phyloP scores from a whole-genome alignment of 2,329 filamentous ascomycete species.

The Fusarium guadeloupense region DNA sequence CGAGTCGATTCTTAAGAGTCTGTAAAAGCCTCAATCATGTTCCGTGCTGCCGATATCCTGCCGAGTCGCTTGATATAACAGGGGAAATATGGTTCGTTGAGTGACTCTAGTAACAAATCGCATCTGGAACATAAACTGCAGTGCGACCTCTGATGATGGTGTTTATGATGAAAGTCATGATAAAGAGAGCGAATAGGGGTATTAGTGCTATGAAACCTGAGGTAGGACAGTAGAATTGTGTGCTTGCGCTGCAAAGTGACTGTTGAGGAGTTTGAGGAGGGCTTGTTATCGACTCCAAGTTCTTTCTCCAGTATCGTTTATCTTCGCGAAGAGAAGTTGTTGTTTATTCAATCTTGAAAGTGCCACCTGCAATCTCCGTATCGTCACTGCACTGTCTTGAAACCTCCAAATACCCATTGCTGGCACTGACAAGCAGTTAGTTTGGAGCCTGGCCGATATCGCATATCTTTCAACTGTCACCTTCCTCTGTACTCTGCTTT shows the following conservation, averaged over 20 bases:
- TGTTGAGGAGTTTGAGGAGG: not conserved
- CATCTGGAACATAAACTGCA: constrained; percentile 33
- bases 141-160: constrained; percentile 26
- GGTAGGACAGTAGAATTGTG: constrained; percentile 32
- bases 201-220: constrained; percentile 7
- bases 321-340: not conserved
- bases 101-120: constrained; percentile 8
- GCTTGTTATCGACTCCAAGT: not conserved
- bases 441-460: not conserved
- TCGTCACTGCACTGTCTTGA: no score
- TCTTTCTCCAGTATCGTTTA: not conserved
- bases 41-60: not conserved
- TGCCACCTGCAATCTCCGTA: not conserved
- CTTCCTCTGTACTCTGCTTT: not conserved
- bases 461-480: not conserved
- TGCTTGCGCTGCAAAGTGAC: constrained; percentile 16
- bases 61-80: constrained; percentile 6
- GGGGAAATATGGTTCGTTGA: constrained; percentile 6
- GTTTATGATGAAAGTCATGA: not conserved
- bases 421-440: constrained; percentile 12
- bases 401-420: not conserved
- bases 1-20: not conserved
- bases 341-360: not conserved
- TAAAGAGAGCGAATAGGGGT: constrained; percentile 6
- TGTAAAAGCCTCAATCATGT: not conserved